phyloP scores from a whole-genome alignment of 2,329 filamentous ascomycete genomes.

The Eutypa lata region DNA sequence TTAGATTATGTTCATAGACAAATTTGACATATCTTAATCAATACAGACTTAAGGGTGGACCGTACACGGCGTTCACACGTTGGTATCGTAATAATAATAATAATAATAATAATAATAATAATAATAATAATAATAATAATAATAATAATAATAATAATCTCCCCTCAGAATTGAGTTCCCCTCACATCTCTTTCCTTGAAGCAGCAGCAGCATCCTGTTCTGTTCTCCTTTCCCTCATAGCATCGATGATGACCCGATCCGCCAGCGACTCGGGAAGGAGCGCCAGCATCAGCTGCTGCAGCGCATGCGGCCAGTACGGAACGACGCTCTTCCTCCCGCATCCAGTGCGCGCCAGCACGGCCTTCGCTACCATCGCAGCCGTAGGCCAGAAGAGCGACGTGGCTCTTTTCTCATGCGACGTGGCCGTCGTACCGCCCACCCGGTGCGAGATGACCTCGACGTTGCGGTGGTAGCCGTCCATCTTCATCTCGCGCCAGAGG shows the following conservation, averaged over 20 bases:
- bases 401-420: conserved; percentile 3
- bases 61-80: no score
- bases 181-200: neutral
- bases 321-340: neutral
- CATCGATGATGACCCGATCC: neutral
- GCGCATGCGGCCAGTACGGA: neutral
- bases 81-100: no score
- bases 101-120: no score
- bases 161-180: no score
- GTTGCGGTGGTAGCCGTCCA: neutral
- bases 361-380: conserved; percentile 2
- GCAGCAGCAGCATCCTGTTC: neutral
- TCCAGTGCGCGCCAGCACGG: conserved; percentile 3
- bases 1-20: no score
- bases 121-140: no score
- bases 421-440: conserved; percentile 9
- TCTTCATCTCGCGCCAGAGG: neutral
- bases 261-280: neutral
- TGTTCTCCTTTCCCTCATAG: neutral
- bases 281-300: neutral
- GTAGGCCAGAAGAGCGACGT: conserved; percentile 1
- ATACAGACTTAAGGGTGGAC: no score
- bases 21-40: no score
- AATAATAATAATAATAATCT: no score
- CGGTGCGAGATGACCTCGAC: neutral